Base-by-base conservation (phyloP, 2,329 filamentous ascomycete species). In the Cryphonectria japonica region DNA sequence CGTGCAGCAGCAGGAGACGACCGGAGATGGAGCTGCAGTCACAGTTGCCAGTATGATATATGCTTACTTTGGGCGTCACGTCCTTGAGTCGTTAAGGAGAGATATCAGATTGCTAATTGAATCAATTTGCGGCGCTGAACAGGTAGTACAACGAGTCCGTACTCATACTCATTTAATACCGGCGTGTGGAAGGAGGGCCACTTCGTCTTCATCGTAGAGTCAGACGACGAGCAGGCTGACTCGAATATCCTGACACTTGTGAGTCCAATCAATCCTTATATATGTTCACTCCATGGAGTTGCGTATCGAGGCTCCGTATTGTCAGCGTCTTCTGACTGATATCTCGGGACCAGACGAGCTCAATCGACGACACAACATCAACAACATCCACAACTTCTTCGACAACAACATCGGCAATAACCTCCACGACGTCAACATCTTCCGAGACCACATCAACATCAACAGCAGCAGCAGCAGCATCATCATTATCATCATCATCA, bases 171-270 rank as follows among this genome's bases (percentile, higher is more conserved):
- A 13, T 66, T 66, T 19, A 37, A 52, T 34, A 52, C 41, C 4
- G 63, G 63, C 29, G 46, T 52, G 9, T 66, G 63, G 63, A n/a
- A 66, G 2, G 41, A 66, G 32, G 63, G 63, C 41, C 41, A 66
- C 29, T 66, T 66, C 29, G 46, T 66, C 41, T 66, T 66, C 32
- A 54, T 66, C 22, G 63, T 66, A 29, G 46, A 66, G 16, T 66
- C 63, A 41, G 63, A 46, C 32, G 63, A 66, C 13, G 63, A 66
- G 9, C 16, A 66, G 63, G 63, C 41, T 29, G 63, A 66, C 8
- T 66, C 63, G 2, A 50, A 50, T n/a, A 66, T 37, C 9, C 32
- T 66, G 63, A 54, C 43, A 50, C 14, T 66, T 9, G 63, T 66
- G 26, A 66, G 63, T 39, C 37, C 5, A 50, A 50, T 22, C 43